Percentiles rank a stretch among this genome's conserved stretches.
phyloP scores from a whole-genome alignment of 495 filamentous ascomycete species.

The Recurvomyces mirabilis region DNA sequence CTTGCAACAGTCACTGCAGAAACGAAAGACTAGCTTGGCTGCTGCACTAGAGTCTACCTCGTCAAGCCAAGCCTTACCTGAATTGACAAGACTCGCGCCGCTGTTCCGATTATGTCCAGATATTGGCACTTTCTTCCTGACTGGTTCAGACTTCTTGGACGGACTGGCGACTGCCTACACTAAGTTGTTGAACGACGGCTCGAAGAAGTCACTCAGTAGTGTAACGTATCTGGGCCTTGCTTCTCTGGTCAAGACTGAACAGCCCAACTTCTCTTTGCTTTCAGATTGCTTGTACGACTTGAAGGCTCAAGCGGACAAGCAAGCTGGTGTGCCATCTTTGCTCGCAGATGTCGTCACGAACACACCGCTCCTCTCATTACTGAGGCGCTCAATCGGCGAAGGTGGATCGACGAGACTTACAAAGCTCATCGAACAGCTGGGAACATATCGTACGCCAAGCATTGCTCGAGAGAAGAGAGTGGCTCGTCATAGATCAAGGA shows the following conservation, averaged over 20 bases:
- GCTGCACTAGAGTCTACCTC: constrained; percentile 43
- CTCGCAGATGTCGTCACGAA: constrained; percentile 52
- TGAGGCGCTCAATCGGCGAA: constrained; percentile 24
- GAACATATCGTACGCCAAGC: constrained; percentile 39
- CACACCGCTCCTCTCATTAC: constrained; percentile 39
- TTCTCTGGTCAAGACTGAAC: constrained; percentile 52
- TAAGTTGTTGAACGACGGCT: constrained; percentile 27
- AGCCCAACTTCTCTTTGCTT: constrained; percentile 57
- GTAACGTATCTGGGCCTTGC: constrained; percentile 61
- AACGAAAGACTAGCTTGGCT: constrained; percentile 38
- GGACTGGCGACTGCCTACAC: constrained; percentile 55
- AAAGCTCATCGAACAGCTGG: constrained; percentile 46
- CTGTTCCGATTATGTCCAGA: constrained; percentile 34
- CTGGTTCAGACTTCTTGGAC: constrained; percentile 77
- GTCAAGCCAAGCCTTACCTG: background rate
- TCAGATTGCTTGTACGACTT: constrained; percentile 75
- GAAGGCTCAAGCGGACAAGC: constrained; percentile 48
- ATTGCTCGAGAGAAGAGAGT: constrained; percentile 35
- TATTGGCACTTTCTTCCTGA: constrained; percentile 53
- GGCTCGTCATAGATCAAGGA: constrained; percentile 49
- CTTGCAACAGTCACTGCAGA: constrained; percentile 36
- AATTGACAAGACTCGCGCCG: constrained; percentile 2
- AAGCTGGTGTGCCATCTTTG: constrained; percentile 39
- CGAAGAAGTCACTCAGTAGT: constrained; percentile 38
- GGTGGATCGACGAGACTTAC: constrained; percentile 40